A percentile compares a stretch with the other conserved stretches of the same genome.
phyloP scores from a whole-genome alignment of 2,329 filamentous ascomycete genomes.

The Blumeria hordei region DNA sequence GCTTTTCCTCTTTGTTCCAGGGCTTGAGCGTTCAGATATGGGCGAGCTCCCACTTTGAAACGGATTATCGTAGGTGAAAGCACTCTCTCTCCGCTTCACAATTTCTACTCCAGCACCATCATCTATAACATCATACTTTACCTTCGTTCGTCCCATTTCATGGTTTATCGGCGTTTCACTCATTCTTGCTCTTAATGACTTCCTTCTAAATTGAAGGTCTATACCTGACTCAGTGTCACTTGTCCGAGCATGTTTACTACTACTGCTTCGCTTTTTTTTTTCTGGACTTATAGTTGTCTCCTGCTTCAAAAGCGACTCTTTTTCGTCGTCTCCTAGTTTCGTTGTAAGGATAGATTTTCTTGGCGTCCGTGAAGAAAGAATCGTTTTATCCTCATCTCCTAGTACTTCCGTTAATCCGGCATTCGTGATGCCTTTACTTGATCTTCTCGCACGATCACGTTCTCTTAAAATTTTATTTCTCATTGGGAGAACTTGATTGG shows the following conservation, averaged over 20 bases:
- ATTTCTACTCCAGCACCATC: slow-evolving; percentile 12
- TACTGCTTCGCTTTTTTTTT: background rate
- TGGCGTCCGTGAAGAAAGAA: slow-evolving; percentile 23
- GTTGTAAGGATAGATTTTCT: slow-evolving; percentile 23
- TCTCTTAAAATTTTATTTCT: slow-evolving; percentile 52
- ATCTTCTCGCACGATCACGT: slow-evolving; percentile 58
- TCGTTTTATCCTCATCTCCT: slow-evolving; percentile 29
- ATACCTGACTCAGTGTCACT: slow-evolving; percentile 26
- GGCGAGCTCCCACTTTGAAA: slow-evolving; percentile 74
- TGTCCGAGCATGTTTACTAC: slow-evolving; percentile 24
- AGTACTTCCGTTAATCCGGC: slow-evolving; percentile 22
- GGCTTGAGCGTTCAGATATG: slow-evolving; percentile 16
- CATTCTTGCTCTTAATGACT: slow-evolving; percentile 24
- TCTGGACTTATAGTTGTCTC: slow-evolving; percentile 8
- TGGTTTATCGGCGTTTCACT: slow-evolving; percentile 15
- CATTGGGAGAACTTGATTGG: slow-evolving; percentile 53
- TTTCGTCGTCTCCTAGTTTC: slow-evolving; percentile 1
- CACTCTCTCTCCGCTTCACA: slow-evolving; percentile 24
- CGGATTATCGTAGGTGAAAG: slow-evolving; percentile 76
- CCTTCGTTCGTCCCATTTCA: slow-evolving; percentile 17
- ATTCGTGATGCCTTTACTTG: slow-evolving; percentile 62
- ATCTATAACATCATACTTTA: slow-evolving; percentile 30
- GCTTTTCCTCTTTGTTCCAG: slow-evolving; percentile 22
- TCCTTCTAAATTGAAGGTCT: slow-evolving; percentile 19
- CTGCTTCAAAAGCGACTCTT: slow-evolving; percentile 1